phyloP scores from a whole-genome alignment of 768 basidiomycete genomes.

The Suillus subluteus region DNA sequence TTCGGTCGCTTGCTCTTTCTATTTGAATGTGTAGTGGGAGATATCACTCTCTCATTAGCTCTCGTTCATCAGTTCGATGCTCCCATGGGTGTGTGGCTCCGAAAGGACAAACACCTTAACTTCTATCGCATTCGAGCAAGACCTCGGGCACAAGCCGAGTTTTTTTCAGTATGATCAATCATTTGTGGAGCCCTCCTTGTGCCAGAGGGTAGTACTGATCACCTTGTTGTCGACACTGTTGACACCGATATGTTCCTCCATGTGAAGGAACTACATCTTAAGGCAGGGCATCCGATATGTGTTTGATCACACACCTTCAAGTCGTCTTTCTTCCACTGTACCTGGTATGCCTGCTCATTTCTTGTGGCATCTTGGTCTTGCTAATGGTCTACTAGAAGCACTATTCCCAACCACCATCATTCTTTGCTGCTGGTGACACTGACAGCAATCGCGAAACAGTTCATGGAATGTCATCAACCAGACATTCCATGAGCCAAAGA shows the following conservation, averaged over 20 bases:
- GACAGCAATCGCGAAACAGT: too few species aligned
- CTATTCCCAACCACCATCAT: too few species aligned
- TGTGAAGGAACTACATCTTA: too few species aligned
- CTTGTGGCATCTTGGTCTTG: too few species aligned
- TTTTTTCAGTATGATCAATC: conserved; percentile 35
- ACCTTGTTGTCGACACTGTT: conserved; percentile 23
- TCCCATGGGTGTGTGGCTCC: background rate
- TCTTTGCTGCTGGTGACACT: too few species aligned
- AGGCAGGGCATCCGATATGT: too few species aligned
- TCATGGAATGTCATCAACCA: too few species aligned
- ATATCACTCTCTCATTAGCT: background rate
- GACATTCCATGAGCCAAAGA: too few species aligned
- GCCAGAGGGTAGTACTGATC: conserved; percentile 25
- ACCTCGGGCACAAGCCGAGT: conserved; percentile 13
- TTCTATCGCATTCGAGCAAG: conserved; percentile 21
- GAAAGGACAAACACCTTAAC: conserved; percentile 28
- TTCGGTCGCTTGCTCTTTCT: conserved; percentile 26
- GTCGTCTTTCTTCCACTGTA: too few species aligned
- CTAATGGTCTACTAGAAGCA: too few species aligned
- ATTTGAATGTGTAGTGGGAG: conserved; percentile 21
- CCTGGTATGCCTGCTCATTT: too few species aligned
- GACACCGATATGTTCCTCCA: conserved; percentile 14
- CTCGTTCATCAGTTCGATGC: conserved; percentile 26
- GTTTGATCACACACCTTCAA: too few species aligned
- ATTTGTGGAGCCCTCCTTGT: conserved; percentile 29